phyloP scores from a whole-genome alignment of 169 alveolate genomes.

The Eimeria maxima region DNA sequence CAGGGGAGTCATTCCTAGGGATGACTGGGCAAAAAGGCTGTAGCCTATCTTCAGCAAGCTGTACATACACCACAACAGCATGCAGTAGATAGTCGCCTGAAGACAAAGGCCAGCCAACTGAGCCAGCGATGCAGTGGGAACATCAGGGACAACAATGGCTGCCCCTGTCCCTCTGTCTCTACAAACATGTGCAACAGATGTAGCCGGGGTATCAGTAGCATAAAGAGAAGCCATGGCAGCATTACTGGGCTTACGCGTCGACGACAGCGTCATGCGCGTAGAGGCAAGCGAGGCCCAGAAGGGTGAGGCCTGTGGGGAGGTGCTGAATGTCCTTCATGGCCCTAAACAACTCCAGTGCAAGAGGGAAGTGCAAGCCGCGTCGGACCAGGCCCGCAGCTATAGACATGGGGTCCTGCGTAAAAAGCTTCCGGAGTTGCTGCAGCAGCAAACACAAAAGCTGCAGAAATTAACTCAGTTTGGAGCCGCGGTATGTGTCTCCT shows the following conservation, averaged over 20 bases:
- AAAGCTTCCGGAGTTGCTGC: conserved; percentile 35
- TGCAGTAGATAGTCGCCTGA: not conserved
- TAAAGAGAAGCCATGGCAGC: not conserved
- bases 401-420: conserved; percentile 59
- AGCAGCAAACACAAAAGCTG: not conserved
- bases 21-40: conserved; percentile 82
- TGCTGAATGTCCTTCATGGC: conserved; percentile 56
- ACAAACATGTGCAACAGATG: not conserved
- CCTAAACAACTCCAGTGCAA: conserved; percentile 57
- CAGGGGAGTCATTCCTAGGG: conserved; percentile 88
- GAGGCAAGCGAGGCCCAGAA: conserved; percentile 71
- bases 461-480: not conserved
- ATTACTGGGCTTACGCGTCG: conserved; percentile 29
- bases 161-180: not conserved
- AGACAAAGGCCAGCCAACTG: not conserved
- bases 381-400: conserved; percentile 75
- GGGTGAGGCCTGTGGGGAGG: conserved; percentile 74
- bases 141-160: not conserved
- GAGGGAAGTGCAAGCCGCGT: conserved; percentile 42
- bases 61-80: not conserved
- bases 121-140: not conserved
- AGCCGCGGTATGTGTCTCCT: not conserved
- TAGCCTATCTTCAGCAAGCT: conserved; percentile 77
- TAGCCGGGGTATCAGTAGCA: not conserved
- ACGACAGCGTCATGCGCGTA: conserved; percentile 44